Percentiles rank a stretch among this genome's conserved stretches.
Evolutionary conservation across 2,329 filamentous ascomycete species (phyloP).

Genomic region (Penicillium oxalicum): DNA sequence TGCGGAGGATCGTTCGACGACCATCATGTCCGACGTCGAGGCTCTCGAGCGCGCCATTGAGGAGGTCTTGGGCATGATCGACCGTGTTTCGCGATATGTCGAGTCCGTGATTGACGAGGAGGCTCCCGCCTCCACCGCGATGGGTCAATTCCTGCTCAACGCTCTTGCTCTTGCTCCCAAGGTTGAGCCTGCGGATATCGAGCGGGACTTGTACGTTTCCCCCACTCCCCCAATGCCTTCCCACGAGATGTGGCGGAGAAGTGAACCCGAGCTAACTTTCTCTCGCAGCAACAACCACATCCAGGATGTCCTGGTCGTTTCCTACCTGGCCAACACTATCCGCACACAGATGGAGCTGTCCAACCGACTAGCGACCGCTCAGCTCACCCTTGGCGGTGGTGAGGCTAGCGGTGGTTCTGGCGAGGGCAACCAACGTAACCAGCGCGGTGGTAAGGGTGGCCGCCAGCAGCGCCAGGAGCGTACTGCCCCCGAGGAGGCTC

Average conservation of each 20-base stretch:
- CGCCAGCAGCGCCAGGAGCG: conserved; percentile 39
- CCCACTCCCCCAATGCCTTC: conserved; percentile 24
- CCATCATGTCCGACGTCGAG: conserved; percentile 82
- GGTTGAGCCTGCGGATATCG: conserved; percentile 83
- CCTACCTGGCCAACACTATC: conserved; percentile 97
- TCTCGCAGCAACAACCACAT: conserved; percentile 83
- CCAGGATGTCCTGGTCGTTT: conserved; percentile 96
- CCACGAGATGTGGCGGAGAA: conserved; percentile 2
- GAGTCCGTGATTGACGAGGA: conserved; percentile 85
- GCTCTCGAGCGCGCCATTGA: conserved; percentile 77
- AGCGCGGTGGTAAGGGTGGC: conserved; percentile 40
- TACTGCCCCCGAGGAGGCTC: conserved; percentile 31
- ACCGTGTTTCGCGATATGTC: conserved; percentile 87
- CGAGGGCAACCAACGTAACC: conserved; percentile 25
- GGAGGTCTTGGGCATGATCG: conserved; percentile 81
- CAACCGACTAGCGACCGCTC: conserved; percentile 82
- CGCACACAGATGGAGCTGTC: conserved; percentile 98
- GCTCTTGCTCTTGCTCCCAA: conserved; percentile 89
- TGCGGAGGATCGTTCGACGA: conserved; percentile 64
- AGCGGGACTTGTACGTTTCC: conserved; percentile 74
- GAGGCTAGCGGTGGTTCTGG: conserved; percentile 36
- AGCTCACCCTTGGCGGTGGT: conserved; percentile 54
- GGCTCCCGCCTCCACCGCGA: conserved; percentile 77
- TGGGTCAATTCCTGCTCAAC: conserved; percentile 94
- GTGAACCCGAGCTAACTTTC: neutral